phyloP scores from a whole-genome alignment of 2,329 filamentous ascomycete species.

The Zymoseptoria passerinii region DNA sequence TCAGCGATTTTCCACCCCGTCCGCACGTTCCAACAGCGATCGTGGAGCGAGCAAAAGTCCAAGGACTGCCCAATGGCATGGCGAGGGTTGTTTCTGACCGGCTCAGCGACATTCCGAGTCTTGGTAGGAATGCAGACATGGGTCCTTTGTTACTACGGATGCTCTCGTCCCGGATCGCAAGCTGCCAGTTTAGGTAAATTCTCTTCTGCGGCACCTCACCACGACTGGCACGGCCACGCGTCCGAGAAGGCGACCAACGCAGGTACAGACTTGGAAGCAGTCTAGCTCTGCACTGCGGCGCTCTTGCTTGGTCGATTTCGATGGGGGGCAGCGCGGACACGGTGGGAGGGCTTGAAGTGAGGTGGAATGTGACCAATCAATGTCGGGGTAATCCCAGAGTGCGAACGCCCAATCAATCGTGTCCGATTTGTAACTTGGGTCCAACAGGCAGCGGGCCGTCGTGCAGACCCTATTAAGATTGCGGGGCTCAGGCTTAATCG shows the following conservation, averaged over 20 bases:
- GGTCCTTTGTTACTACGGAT: neutral
- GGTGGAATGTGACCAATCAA: neutral
- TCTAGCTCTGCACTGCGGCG: neutral
- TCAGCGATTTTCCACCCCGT: neutral
- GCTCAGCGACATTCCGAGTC: neutral
- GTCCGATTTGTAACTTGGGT: neutral
- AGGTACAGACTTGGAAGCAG: neutral
- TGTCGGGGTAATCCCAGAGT: neutral
- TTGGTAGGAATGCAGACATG: neutral
- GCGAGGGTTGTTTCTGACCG: neutral
- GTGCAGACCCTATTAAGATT: neutral
- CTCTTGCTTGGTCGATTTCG: neutral
- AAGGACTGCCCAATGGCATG: neutral
- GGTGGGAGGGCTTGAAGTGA: neutral
- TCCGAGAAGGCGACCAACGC: neutral
- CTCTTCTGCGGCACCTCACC: neutral
- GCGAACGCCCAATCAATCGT: neutral
- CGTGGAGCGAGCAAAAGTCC: neutral
- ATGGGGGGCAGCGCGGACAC: neutral
- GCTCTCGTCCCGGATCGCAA: neutral
- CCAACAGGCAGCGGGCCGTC: neutral
- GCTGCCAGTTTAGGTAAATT: neutral
- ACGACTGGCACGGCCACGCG: neutral
- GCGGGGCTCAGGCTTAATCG: neutral
- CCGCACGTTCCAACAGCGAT: neutral